Base-by-base conservation (phyloP, 2,329 filamentous ascomycete genomes). In the Cordyceps militaris region DNA sequence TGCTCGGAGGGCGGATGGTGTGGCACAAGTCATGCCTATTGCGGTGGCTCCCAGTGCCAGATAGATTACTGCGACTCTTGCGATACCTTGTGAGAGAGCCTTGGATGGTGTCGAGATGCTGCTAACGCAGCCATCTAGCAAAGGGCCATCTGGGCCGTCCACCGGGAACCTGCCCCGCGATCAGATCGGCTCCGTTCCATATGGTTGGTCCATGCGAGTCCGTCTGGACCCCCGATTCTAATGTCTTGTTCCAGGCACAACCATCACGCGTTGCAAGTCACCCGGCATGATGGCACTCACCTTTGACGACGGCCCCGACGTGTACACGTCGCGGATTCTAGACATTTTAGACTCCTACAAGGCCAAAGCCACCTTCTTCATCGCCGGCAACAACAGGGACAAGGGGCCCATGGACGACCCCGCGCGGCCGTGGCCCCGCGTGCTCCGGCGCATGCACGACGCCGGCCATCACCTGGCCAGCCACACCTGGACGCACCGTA, bases 401-500 rank as follows among this genome's bases (percentile, higher is more conserved):
- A 77, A 75, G 63, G 69, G 67, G 3, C 65, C 64, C 11, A 77
- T 79, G 3, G 75, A 79, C 56, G 68, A 71, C 21, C 58, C 64
- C 3, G 60, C 63, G 4, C 67, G 61, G 4, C 61, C 54, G 4
- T 78, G 71, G 71, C 64, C 71, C 3, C 62, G 49, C n/a, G 63
- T 77, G 26, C 63, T 79, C 26, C 64, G 64, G 13, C 71, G 74
- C 44, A 78, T 76, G 71, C 61, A 74, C 57, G 59, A 61, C 26
- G 68, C 71, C 6, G 76, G 74, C 14, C 77, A 79, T 59, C 76
- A 79, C 55, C 70, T 79, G 38, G 74, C 70, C 16, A 75, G 73
- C 47, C 77, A 76, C 62, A 77, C 75, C 4, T 78, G 74, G 75
- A 71, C 74, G 65, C 77, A 80, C 63, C 69, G 69, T 24, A 69